Base-by-base conservation (phyloP, 352 stramenopile species). In the Phytophthora rubi region DNA sequence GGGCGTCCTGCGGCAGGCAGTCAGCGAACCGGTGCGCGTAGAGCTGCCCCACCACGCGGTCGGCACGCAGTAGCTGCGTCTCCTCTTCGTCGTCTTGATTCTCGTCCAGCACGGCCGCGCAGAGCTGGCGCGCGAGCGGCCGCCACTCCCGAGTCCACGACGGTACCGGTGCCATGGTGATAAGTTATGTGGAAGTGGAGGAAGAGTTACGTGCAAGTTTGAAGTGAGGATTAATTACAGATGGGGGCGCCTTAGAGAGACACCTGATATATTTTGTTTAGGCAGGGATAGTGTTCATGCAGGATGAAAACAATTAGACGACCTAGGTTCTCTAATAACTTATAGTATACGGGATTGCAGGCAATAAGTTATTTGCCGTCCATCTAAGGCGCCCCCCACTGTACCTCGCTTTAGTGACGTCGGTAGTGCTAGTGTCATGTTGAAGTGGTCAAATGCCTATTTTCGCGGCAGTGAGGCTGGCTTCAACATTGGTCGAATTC, bases 61-160 rank as follows among this genome's bases (percentile, higher is more conserved):
- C 83, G 2, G 75, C 74, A 9, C 62, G 77, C 30, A 88, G 59
- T 42, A 86, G 62, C 7, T 77, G 60, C 18, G 32, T 49, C 52
- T 87, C 75, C 4, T 65, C 3, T 8, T 35, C 32, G 9, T 35
- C 32, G 6, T 8, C 32, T 44, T 44, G 12, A n/a, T 16, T 15
- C 12, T 44, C 16, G 35, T 44, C 35, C 4, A 44, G 35, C 10
- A 82, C 55, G 12, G 65, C 73, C 30, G 47, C 71, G 33, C 73
- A 89, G 30, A 92, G 75, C 54, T 90, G 70, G 61, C 63, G 72
- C 32, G 62, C 73, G 23, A 89, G 82, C 59, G 85, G 82, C 39
- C 81, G 81, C 85, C 82, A 92, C 67, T 91, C 80, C 48, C 62
- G 62, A 4, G 85, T 88, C 85, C 85, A 92, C 49, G 72, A 73